Evolutionary conservation across 2,329 filamentous ascomycete genomes (phyloP).

Genomic region (Diaporthe sp.): DNA sequence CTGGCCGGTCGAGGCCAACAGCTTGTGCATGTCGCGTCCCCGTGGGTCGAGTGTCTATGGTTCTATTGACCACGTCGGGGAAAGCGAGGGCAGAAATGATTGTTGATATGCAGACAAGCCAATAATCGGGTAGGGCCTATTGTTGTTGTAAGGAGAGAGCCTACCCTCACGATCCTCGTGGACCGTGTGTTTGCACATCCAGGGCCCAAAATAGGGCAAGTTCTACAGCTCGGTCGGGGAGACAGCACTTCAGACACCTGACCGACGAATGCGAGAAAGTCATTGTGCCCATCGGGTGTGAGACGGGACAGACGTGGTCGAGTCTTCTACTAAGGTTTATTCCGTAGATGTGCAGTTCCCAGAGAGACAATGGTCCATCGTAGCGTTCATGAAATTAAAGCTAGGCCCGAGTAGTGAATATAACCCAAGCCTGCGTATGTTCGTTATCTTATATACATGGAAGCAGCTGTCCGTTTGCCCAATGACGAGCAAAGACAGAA

Average conservation of each 20-base stretch:
- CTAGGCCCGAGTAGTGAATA: background rate
- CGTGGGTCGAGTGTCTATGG: background rate
- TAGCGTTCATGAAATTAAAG: slow-evolving; percentile 22
- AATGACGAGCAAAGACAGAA: background rate
- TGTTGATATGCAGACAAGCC: background rate
- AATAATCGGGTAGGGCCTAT: background rate
- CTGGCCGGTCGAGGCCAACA: background rate
- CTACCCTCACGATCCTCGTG: no score
- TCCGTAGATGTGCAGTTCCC: no score
- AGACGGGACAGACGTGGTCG: background rate
- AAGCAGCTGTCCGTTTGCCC: slow-evolving; percentile 2
- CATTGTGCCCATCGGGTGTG: background rate
- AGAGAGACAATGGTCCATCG: background rate
- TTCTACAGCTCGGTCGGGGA: background rate
- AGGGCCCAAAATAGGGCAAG: background rate
- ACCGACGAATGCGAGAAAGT: background rate
- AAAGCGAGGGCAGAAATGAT: background rate
- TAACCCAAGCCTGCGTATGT: slow-evolving; percentile 11
- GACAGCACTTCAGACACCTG: background rate
- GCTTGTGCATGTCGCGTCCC: background rate
- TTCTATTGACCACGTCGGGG: background rate
- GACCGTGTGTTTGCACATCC: background rate
- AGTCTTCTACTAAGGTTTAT: no score
- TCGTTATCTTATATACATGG: slow-evolving; percentile 34
- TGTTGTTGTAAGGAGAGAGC: background rate